These are phyloP conservation scores for Hymenoscyphus linearis DNA, from an alignment of 2,329 filamentous ascomycete species.

Conservation along the genomic window DNA sequence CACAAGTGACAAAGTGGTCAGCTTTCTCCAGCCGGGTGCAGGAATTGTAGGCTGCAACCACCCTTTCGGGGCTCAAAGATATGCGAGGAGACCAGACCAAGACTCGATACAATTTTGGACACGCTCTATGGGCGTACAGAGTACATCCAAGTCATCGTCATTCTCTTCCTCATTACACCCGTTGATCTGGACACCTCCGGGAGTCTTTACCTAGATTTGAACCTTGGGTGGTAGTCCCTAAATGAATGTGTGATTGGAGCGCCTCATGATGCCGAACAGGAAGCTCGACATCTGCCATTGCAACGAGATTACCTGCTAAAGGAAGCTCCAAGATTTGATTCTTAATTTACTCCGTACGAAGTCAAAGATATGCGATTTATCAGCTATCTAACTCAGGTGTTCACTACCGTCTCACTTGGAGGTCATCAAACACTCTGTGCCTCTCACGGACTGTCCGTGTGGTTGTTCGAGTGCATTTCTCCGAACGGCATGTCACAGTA, in stretches of 20 bases:
- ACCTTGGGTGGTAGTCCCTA: neutral
- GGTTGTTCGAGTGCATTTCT: neutral
- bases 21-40: neutral
- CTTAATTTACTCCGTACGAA: too few relatives aligned
- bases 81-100: neutral
- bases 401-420: constrained; percentile 17
- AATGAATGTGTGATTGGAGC: constrained; percentile 2
- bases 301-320: neutral
- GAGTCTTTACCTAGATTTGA: neutral
- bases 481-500: neutral
- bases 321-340: neutral
- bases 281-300: neutral
- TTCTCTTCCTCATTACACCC: constrained; percentile 14
- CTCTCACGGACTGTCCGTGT: constrained; percentile 7
- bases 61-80: neutral
- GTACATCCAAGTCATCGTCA: constrained; percentile 9
- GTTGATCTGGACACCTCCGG: constrained; percentile 6
- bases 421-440: constrained; percentile 15
- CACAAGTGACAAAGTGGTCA: constrained; percentile 1
- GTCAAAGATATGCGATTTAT: neutral
- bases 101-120: constrained; percentile 3
- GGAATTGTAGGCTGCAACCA: constrained; percentile 6
- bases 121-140: constrained; percentile 9
- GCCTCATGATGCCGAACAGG: constrained; percentile 3
- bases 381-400: constrained; percentile 2